Evolutionary conservation across 495 filamentous ascomycete genomes (phyloP).

Genomic region (Haplographium delicatum): DNA sequence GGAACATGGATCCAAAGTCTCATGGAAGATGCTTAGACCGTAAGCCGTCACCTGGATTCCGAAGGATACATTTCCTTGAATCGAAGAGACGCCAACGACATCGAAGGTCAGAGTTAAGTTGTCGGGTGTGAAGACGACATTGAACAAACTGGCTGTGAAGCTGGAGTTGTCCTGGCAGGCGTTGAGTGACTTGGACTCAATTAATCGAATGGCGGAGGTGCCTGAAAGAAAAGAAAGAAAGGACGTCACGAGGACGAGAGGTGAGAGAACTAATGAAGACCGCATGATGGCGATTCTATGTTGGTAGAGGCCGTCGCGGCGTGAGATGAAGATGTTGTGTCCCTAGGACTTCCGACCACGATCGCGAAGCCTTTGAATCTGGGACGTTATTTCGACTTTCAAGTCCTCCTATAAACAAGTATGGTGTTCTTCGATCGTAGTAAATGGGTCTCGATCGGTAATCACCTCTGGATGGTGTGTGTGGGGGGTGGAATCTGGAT

Average conservation of each 20-base stretch:
- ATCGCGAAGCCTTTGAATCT: slow-evolving; percentile 11
- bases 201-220: slow-evolving; percentile 33
- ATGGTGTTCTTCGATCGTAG: too few relatives aligned
- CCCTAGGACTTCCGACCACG: slow-evolving; percentile 13
- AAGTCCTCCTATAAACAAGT: too few relatives aligned
- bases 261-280: slow-evolving; percentile 29
- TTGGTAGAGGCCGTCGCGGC: slow-evolving; percentile 21
- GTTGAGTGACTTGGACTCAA: slow-evolving; percentile 72
- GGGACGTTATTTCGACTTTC: slow-evolving; percentile 2
- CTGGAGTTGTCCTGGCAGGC: slow-evolving; percentile 72
- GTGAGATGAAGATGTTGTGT: slow-evolving; percentile 6
- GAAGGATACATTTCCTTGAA: slow-evolving; percentile 78
- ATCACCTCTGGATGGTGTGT: too few relatives aligned
- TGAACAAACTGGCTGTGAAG: slow-evolving; percentile 80
- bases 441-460: too few relatives aligned
- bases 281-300: slow-evolving; percentile 29
- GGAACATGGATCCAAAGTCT: slow-evolving; percentile 72
- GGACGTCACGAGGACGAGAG: slow-evolving; percentile 28
- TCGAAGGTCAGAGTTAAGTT: slow-evolving; percentile 68
- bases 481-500: too few relatives aligned
- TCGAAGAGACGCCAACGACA: slow-evolving; percentile 78
- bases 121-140: slow-evolving; percentile 71
- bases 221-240: slow-evolving; percentile 25
- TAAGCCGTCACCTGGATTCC: slow-evolving; percentile 76
- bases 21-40: slow-evolving; percentile 61